Percentiles rank a stretch among this genome's conserved stretches.
Evolutionary conservation across 1,139 yeast genomes (phyloP).

Genomic region (Lodderomyces theae): DNA sequence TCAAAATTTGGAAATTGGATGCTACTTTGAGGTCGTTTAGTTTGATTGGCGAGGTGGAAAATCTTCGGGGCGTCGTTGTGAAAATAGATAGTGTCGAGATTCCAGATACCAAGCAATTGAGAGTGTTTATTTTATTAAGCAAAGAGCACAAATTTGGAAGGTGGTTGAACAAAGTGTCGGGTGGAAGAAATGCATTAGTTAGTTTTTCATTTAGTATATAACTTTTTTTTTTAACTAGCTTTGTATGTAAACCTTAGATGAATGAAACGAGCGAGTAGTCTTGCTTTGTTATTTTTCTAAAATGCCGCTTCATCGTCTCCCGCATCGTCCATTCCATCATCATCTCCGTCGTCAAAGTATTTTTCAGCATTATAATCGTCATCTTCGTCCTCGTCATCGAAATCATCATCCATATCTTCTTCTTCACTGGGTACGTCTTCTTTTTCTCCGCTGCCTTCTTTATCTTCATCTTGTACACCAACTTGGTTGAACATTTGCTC

Average conservation of each 20-base stretch:
- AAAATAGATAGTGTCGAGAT: slow-evolving; percentile 64
- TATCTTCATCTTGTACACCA: slow-evolving; percentile 43
- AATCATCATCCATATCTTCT: slow-evolving; percentile 53
- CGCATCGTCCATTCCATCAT: slow-evolving; percentile 71
- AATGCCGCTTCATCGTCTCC: slow-evolving; percentile 87
- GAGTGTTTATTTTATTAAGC: slow-evolving; percentile 65
- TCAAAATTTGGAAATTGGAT: slow-evolving; percentile 75
- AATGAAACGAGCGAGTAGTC: too few species aligned
- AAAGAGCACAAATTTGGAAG: slow-evolving; percentile 89
- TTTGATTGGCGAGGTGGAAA: slow-evolving; percentile 51
- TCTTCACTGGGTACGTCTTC: slow-evolving; percentile 40
- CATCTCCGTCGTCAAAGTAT: slow-evolving; percentile 70
- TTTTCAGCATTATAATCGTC: slow-evolving; percentile 58
- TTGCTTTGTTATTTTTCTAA: slow-evolving; percentile 29
- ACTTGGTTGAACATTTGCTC: slow-evolving; percentile 63
- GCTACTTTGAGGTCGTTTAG: slow-evolving; percentile 57
- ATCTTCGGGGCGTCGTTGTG: slow-evolving; percentile 71
- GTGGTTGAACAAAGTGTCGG: slow-evolving; percentile 52
- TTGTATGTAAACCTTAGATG: too few species aligned
- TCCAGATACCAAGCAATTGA: slow-evolving; percentile 46
- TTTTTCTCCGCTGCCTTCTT: slow-evolving; percentile 34
- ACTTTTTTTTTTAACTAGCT: too few species aligned
- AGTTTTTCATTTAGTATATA: slow-evolving; percentile 39
- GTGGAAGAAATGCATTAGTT: slow-evolving; percentile 44
- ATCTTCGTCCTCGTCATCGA: slow-evolving; percentile 67